Conservation (phyloP, 2,329 filamentous ascomycete genomes). For the Phyllosticta ampelicida region DNA sequence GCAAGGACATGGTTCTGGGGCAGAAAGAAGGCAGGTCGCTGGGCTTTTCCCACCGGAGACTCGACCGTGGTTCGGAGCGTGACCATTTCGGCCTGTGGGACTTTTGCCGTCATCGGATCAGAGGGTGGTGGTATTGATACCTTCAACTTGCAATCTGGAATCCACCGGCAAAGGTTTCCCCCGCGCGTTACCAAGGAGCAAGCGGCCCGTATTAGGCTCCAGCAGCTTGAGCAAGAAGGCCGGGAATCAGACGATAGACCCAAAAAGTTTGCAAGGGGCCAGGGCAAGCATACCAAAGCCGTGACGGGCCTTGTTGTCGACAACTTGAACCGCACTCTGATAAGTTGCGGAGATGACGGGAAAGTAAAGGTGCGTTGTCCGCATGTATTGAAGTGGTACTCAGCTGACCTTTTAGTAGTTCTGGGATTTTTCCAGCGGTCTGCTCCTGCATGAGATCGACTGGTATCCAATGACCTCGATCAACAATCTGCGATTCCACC, state of each 20-base stretch:
- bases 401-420: slow-evolving; percentile 42
- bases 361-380: slow-evolving; percentile 56
- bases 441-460: slow-evolving; percentile 67
- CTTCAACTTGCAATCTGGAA: slow-evolving; percentile 92
- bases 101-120: slow-evolving; percentile 84
- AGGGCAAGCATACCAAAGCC: slow-evolving; percentile 67
- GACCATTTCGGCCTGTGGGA: slow-evolving; percentile 81
- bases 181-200: slow-evolving; percentile 66
- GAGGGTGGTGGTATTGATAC: slow-evolving; percentile 76
- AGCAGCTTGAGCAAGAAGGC: slow-evolving; percentile 46
- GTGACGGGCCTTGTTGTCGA: slow-evolving; percentile 84
- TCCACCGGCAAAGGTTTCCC: slow-evolving; percentile 80
- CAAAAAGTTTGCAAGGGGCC: slow-evolving; percentile 35
- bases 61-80: slow-evolving; percentile 71
- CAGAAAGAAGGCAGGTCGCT: slow-evolving; percentile 80
- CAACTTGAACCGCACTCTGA: slow-evolving; percentile 72
- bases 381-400: neutral
- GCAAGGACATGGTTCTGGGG: slow-evolving; percentile 99
- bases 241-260: slow-evolving; percentile 36
- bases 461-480: slow-evolving; percentile 72
- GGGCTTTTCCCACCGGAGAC: slow-evolving; percentile 84
- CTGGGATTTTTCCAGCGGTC: slow-evolving; percentile 86
- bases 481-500: slow-evolving; percentile 68
- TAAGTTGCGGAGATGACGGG: slow-evolving; percentile 82
- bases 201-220: slow-evolving; percentile 61